Conservation (phyloP, 169 alveolate genomes). For the Miamiensis avidus region DNA sequence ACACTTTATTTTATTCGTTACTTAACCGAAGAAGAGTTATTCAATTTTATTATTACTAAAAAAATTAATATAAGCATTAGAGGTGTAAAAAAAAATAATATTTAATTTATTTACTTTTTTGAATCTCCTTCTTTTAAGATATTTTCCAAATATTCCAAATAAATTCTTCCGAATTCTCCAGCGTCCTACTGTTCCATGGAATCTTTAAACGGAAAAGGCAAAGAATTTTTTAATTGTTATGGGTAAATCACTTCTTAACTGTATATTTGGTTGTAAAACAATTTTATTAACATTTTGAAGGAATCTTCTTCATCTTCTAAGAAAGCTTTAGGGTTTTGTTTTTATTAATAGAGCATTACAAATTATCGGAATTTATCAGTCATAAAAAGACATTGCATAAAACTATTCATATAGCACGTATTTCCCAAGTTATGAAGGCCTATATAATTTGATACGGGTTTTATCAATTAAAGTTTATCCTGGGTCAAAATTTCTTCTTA, state of each 20-base stretch:
- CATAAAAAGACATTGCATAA: background rate
- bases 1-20: background rate
- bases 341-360: no score
- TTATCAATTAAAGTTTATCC: no score
- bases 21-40: background rate
- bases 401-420: background rate
- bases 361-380: background rate
- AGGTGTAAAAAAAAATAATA: background rate
- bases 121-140: no score
- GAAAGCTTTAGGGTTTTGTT: background rate
- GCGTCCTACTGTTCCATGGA: no score
- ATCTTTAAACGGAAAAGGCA: background rate
- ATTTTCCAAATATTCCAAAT: no score
- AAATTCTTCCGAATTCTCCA: no score
- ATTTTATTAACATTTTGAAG: no score
- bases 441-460: no score
- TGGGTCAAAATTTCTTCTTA: no score
- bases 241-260: background rate
- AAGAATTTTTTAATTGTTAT: no score
- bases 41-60: background rate
- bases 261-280: background rate
- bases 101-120: no score
- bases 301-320: background rate
- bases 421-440: background rate
- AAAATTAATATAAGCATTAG: background rate